phyloP scores from a whole-genome alignment of 495 filamentous ascomycete genomes.

The Lineolata rhizophorae region DNA sequence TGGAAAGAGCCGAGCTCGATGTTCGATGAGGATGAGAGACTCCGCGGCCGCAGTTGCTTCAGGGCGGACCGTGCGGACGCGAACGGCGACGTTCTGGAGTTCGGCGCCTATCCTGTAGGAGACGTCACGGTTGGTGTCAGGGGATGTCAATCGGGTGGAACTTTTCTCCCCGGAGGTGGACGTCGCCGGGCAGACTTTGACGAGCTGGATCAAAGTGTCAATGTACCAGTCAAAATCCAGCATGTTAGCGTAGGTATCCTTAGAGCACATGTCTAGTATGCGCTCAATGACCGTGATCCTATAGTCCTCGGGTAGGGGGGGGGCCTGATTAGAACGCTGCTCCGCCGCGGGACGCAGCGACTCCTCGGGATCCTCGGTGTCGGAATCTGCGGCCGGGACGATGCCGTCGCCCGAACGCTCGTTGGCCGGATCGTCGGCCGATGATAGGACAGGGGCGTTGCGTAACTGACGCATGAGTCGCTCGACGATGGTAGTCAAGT shows the following conservation, averaged over 20 bases:
- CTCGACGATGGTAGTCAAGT: conserved; percentile 60
- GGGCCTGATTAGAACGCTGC: conserved; percentile 13
- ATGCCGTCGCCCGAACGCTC: conserved; percentile 16
- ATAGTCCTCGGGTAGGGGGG: conserved; percentile 58
- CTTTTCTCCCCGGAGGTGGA: conserved; percentile 3
- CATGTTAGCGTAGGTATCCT: conserved; percentile 66
- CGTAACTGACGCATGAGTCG: conserved; percentile 69
- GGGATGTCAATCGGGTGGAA: conserved; percentile 7
- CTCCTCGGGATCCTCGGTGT: conserved; percentile 33
- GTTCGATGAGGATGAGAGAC: conserved; percentile 34
- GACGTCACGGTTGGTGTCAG: conserved; percentile 22
- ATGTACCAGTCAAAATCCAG: conserved; percentile 95
- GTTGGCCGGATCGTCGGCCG: conserved; percentile 14
- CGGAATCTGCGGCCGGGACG: conserved; percentile 26
- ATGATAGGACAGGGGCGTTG: conserved; percentile 22
- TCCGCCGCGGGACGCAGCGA: conserved; percentile 15
- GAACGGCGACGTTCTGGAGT: conserved; percentile 73
- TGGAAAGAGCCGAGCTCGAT: conserved; percentile 25
- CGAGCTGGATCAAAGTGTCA: conserved; percentile 56
- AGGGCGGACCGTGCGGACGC: conserved; percentile 56
- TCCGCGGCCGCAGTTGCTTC: conserved; percentile 72
- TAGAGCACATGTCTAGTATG: conserved; percentile 79
- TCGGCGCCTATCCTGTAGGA: conserved; percentile 60
- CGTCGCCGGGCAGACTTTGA: conserved; percentile 37
- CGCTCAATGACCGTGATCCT: conserved; percentile 51